Conservation (phyloP, 441 rosid genomes). For the Aleurites moluccanus region DNA sequence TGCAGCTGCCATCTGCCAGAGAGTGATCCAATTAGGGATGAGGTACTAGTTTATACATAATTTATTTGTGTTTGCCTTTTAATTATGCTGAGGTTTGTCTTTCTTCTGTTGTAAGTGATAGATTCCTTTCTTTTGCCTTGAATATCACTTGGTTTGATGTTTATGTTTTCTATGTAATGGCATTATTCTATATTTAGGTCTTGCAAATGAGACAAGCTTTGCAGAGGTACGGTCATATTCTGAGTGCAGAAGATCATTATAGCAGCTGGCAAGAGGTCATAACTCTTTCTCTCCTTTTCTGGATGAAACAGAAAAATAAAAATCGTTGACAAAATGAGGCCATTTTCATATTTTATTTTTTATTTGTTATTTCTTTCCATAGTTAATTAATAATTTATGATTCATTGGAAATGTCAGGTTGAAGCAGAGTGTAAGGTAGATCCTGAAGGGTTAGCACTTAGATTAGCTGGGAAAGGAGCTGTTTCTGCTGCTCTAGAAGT, state of each 20-base stretch:
- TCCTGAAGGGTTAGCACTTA: slow-evolving; percentile 97
- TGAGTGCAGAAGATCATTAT: slow-evolving; percentile 83
- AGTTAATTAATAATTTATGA: background rate
- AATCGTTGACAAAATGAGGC: background rate
- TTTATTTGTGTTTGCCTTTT: slow-evolving; percentile 9
- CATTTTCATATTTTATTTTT: background rate
- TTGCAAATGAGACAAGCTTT: slow-evolving; percentile 83
- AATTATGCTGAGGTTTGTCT: slow-evolving; percentile 12
- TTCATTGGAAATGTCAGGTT: slow-evolving; percentile 52
- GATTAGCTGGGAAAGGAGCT: slow-evolving; percentile 98
- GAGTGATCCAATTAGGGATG: slow-evolving; percentile 60
- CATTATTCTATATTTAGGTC: slow-evolving; percentile 46
- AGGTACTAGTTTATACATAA: slow-evolving; percentile 46
- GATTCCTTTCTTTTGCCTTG: slow-evolving; percentile 8
- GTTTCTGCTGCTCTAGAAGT: slow-evolving; percentile 99
- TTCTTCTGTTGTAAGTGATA: slow-evolving; percentile 15
- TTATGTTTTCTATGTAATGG: slow-evolving; percentile 3
- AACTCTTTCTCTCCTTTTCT: slow-evolving; percentile 28
- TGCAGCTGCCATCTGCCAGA: slow-evolving; percentile 90
- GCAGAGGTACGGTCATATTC: slow-evolving; percentile 90
- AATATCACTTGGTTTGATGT: slow-evolving; percentile 8
- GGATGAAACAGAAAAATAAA: background rate
- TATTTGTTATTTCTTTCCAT: background rate
- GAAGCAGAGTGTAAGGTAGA: slow-evolving; percentile 90
- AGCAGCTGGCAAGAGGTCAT: slow-evolving; percentile 98